Evolutionary conservation across 352 stramenopile species (phyloP).

Genomic region (Phytophthora aleatoria): DNA sequence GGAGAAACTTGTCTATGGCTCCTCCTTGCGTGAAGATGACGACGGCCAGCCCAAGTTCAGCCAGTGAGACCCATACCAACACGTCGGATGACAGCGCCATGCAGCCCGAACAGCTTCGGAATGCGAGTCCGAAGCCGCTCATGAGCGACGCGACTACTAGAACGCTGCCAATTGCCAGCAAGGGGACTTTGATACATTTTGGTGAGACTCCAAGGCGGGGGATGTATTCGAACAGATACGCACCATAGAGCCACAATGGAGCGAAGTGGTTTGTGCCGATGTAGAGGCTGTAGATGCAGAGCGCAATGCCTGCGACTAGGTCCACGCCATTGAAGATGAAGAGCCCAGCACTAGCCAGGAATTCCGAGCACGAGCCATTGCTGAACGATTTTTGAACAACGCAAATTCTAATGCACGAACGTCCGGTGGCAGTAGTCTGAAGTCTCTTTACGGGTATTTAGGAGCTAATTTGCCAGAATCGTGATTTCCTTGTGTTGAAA

Average conservation of each 20-base stretch:
- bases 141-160: slow-evolving; percentile 60
- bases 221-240: not conserved
- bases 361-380: slow-evolving; percentile 46
- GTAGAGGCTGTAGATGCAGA: slow-evolving; percentile 70
- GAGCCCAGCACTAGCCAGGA: slow-evolving; percentile 57
- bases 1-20: slow-evolving; percentile 70
- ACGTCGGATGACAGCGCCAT: slow-evolving; percentile 63
- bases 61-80: slow-evolving; percentile 63
- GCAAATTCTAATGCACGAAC: not conserved
- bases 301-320: slow-evolving; percentile 59
- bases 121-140: slow-evolving; percentile 67
- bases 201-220: not conserved
- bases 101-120: slow-evolving; percentile 48
- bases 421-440: slow-evolving; percentile 10
- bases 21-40: slow-evolving; percentile 78
- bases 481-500: too few relatives aligned
- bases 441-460: too few relatives aligned
- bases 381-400: not conserved
- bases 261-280: slow-evolving; percentile 71
- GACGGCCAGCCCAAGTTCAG: slow-evolving; percentile 72
- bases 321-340: slow-evolving; percentile 85
- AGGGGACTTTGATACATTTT: slow-evolving; percentile 38
- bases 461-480: too few relatives aligned
- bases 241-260: slow-evolving; percentile 73
- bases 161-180: slow-evolving; percentile 58